Evolutionary conservation across 371 early-diverging fungal genomes (phyloP), one percentile per base, ranked within the genome.

Genomic region (Parasitella parasitica): DNA sequence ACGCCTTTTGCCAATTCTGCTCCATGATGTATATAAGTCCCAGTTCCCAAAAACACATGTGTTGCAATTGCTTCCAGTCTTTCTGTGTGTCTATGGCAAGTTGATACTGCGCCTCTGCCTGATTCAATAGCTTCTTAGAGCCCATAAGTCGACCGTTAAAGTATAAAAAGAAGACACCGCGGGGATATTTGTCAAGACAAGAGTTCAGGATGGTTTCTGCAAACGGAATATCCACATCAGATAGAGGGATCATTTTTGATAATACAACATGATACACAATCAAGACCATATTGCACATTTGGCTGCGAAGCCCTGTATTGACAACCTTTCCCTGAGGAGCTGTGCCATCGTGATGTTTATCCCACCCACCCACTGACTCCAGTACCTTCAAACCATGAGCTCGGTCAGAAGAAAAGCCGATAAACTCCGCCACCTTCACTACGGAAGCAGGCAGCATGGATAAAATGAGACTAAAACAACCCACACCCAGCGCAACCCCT

Each of bases 31-130:
- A 71, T 34, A 80, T 80, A 0, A 80, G 46, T 1, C 83, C 87
- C 15, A 86, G 63, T 54, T 92, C 91, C 93, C 93, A 92, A 62
- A 86, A 85, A 26, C 91, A 89, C 60, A 90, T 81, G 54, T 92
- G 91, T 41, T 83, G 82, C 50, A 92, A 73, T 68, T 90, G 91
- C 22, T 81, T 77, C 92, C 91, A 92, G n/a, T 90, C 89, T 24
- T 72, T 72, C 59, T 70, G 83, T 34, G 71, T 70, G 6, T 66
- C 65, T 15, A 86, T 78, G 2, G 86, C 75, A 20, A 57, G 41
- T 18, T 66, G 49, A 55, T 86, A 89, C 26, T 75, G 76, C 16
- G 36, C 66, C 27, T 82, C 79, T 8, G 92, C 88, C 9, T 71
- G 65, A 5, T 73, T 74, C 6, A 88, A 67, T 15, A 76, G 41